Evolutionary conservation across 2,329 filamentous ascomycete species (phyloP).

Genomic region (Penicillium sp.): DNA sequence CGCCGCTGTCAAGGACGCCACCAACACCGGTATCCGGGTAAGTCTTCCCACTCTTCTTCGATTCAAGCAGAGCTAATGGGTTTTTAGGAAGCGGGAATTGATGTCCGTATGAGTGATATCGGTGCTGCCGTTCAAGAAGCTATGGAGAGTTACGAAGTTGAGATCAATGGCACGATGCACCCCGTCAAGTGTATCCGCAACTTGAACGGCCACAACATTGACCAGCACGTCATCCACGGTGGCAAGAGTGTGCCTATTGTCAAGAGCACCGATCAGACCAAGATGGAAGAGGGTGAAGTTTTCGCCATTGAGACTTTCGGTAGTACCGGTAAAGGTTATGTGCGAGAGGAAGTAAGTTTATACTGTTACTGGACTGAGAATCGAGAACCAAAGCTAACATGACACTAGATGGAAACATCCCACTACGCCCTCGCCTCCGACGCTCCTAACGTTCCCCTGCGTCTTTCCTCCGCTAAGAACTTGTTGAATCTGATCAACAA

Average conservation of each 20-base stretch:
- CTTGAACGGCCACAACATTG: constrained; percentile 85
- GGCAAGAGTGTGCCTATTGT: constrained; percentile 92
- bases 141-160: constrained; percentile 91
- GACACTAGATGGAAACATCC: constrained; percentile 67
- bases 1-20: constrained; percentile 65
- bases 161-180: constrained; percentile 74
- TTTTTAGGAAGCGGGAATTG: constrained; percentile 78
- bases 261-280: constrained; percentile 80
- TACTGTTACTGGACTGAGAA: neutral
- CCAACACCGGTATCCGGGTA: constrained; percentile 71
- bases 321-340: constrained; percentile 85
- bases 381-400: constrained; percentile 8
- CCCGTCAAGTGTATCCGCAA: constrained; percentile 84
- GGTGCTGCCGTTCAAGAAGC: constrained; percentile 81
- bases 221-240: constrained; percentile 86
- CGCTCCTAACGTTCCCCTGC: constrained; percentile 71
- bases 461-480: constrained; percentile 78
- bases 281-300: constrained; percentile 96
- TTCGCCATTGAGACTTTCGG: constrained; percentile 97
- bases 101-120: constrained; percentile 83
- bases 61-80: constrained; percentile 12
- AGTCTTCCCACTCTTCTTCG: constrained; percentile 14
- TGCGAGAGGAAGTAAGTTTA: constrained; percentile 73
- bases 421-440: constrained; percentile 79
- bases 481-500: constrained; percentile 88